Conservation (phyloP, 2,329 filamentous ascomycete species). For the Coniella vitis region DNA sequence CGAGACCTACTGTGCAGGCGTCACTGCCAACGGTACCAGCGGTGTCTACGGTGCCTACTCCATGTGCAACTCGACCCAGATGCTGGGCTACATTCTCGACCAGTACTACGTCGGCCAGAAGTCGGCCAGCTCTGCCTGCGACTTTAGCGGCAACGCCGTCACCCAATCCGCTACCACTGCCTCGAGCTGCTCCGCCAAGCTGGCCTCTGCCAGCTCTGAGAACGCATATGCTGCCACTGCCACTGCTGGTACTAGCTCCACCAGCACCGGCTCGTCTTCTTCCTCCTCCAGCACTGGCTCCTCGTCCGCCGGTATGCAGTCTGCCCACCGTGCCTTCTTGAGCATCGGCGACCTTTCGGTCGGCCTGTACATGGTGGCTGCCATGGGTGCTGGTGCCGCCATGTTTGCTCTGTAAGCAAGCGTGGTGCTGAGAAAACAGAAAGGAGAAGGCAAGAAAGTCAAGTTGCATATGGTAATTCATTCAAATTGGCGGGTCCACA, state of each 20-base stretch:
- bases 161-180: constrained; percentile 33
- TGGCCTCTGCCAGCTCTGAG: constrained; percentile 56
- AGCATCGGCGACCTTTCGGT: constrained; percentile 41
- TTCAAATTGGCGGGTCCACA: too few species aligned
- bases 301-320: constrained; percentile 32
- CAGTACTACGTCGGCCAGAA: constrained; percentile 59
- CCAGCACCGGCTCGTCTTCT: constrained; percentile 20
- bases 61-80: constrained; percentile 65
- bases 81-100: constrained; percentile 70
- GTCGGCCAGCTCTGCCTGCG: constrained; percentile 53
- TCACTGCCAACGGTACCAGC: constrained; percentile 57
- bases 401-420: constrained; percentile 46
- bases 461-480: neutral
- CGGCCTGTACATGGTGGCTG: constrained; percentile 45
- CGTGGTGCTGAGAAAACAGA: constrained; percentile 10
- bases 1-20: constrained; percentile 55
- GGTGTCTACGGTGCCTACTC: constrained; percentile 71
- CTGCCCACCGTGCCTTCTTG: constrained; percentile 33
- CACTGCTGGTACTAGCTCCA: constrained; percentile 28
- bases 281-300: constrained; percentile 19
- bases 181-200: constrained; percentile 48
- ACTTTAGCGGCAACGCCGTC: constrained; percentile 61
- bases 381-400: constrained; percentile 43
- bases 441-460: neutral
- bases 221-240: constrained; percentile 41